Evolutionary conservation across 2,329 filamentous ascomycete species (phyloP).

Genomic region (Teratosphaeriaceae sp.): DNA sequence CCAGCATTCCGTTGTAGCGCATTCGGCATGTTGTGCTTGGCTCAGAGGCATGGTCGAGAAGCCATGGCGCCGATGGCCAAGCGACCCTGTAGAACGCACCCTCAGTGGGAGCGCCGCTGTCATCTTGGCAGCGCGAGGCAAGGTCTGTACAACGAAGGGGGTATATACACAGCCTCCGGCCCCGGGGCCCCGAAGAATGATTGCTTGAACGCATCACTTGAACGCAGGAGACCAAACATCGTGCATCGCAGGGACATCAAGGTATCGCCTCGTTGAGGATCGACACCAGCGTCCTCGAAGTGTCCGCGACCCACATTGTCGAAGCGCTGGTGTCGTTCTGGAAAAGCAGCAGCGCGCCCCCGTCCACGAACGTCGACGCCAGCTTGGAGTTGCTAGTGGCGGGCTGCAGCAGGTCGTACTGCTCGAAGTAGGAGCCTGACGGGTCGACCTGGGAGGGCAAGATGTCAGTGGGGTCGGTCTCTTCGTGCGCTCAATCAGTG

Average conservation of each 20-base stretch:
- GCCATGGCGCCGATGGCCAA: too few species aligned
- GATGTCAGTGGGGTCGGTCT: not conserved
- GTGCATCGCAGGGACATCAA: not conserved
- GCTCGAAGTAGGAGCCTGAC: not conserved
- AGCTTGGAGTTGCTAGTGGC: constrained; percentile 5
- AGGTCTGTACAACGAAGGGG: too few species aligned
- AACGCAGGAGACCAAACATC: constrained; percentile 2
- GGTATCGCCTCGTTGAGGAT: not conserved
- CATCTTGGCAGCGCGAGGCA: too few species aligned
- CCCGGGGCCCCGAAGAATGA: too few species aligned
- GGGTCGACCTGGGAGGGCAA: not conserved
- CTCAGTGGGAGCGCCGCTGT: too few species aligned
- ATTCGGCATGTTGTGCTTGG: too few species aligned
- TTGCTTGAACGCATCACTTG: not conserved
- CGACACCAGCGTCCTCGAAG: not conserved
- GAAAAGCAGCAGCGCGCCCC: constrained; percentile 7
- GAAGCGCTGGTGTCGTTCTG: constrained; percentile 9
- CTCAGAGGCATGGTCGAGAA: too few species aligned
- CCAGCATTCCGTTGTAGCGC: too few species aligned
- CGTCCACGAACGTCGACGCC: constrained; percentile 5
- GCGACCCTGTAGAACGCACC: too few species aligned
- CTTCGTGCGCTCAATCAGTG: not conserved
- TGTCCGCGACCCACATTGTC: constrained; percentile 4
- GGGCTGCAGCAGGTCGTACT: not conserved
- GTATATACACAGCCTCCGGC: too few species aligned